Conservation (phyloP, 306 rosid genomes). For the Abrus precatorius region DNA sequence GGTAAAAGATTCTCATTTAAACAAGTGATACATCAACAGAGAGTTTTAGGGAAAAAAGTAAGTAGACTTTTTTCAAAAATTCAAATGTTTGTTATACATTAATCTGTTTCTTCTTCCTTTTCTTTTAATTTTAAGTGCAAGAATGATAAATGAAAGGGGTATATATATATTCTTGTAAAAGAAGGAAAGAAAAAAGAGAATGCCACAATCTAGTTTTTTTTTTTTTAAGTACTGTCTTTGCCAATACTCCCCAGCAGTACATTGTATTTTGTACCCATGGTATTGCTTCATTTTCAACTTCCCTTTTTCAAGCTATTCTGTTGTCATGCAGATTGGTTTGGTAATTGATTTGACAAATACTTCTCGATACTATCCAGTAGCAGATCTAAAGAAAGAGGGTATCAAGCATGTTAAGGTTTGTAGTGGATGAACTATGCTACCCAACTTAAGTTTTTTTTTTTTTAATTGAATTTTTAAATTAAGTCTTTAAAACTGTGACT, state of each 20-base stretch:
- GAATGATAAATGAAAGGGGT: constrained; percentile 33
- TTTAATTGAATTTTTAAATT: neutral
- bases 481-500: constrained; percentile 30
- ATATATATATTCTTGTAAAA: constrained; percentile 7
- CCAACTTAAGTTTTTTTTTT: constrained; percentile 16
- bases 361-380: constrained; percentile 80
- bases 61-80: constrained; percentile 39
- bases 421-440: constrained; percentile 30
- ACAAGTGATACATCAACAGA: constrained; percentile 95
- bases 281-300: constrained; percentile 21
- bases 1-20: constrained; percentile 99
- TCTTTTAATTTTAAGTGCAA: constrained; percentile 28
- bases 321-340: constrained; percentile 88
- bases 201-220: neutral
- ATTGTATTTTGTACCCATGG: neutral
- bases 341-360: constrained; percentile 98
- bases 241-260: constrained; percentile 2
- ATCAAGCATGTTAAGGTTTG: constrained; percentile 93
- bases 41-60: constrained; percentile 94
- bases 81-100: neutral
- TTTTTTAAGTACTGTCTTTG: neutral
- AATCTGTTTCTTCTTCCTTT: constrained; percentile 27
- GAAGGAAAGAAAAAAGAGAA: constrained; percentile 19
- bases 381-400: constrained; percentile 92
- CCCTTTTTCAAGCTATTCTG: constrained; percentile 44